These are phyloP conservation scores for Hypoxylon sp. DNA, from an alignment of 2,329 filamentous ascomycete genomes.

Conservation along the genomic window DNA sequence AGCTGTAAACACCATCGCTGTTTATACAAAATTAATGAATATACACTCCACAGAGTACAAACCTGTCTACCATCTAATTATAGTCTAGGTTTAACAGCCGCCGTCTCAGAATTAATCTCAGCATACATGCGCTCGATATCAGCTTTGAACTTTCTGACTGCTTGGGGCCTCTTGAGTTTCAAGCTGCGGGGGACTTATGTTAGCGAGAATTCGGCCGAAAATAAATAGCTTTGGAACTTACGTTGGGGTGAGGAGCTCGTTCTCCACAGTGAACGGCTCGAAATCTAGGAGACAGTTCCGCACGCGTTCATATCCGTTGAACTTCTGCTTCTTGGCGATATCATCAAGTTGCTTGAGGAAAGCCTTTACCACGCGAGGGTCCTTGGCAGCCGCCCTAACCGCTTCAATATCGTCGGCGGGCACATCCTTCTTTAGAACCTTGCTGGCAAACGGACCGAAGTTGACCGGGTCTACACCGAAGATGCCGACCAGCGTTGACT, in stretches of 20 bases:
- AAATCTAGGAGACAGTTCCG: slow-evolving; percentile 79
- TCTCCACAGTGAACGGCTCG: slow-evolving; percentile 94
- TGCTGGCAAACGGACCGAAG: slow-evolving; percentile 85
- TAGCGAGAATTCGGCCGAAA: slow-evolving; percentile 28
- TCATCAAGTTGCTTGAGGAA: slow-evolving; percentile 83
- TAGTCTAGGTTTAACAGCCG: slow-evolving; percentile 60
- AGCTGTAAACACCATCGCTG: slow-evolving; percentile 5
- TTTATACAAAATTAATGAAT: slow-evolving; percentile 11
- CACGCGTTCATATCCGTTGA: slow-evolving; percentile 91
- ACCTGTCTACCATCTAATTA: slow-evolving; percentile 48
- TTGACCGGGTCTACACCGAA: slow-evolving; percentile 88
- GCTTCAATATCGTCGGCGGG: slow-evolving; percentile 73
- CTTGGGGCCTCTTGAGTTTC: slow-evolving; percentile 71
- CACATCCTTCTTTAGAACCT: slow-evolving; percentile 78
- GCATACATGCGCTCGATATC: slow-evolving; percentile 70
- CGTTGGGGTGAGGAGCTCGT: slow-evolving; percentile 90
- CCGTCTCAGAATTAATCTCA: slow-evolving; percentile 61
- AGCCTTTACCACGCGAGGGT: slow-evolving; percentile 79
- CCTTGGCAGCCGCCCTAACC: slow-evolving; percentile 74
- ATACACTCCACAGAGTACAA: slow-evolving; percentile 11
- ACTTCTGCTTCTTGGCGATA: slow-evolving; percentile 85
- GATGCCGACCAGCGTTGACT: slow-evolving; percentile 85
- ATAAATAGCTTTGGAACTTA: slow-evolving; percentile 61
- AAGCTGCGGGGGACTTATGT: slow-evolving; percentile 58
- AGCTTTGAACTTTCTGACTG: slow-evolving; percentile 64